Conservation (phyloP, 2,329 filamentous ascomycete genomes). For the Exophiala aquamarina region DNA sequence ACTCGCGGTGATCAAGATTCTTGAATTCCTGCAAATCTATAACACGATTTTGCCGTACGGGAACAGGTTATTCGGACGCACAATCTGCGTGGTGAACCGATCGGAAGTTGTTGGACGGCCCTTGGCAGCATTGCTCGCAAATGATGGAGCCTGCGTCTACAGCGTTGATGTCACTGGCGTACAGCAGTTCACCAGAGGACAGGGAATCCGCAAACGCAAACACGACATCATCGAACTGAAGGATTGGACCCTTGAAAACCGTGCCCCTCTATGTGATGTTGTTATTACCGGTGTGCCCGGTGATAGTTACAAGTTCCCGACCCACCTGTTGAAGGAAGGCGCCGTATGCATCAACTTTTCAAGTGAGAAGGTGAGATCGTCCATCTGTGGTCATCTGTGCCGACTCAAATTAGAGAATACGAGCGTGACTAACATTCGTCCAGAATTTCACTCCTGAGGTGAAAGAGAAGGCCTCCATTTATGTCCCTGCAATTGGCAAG, state of each 20-base stretch:
- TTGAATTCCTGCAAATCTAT: conserved; percentile 95
- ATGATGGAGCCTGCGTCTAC: conserved; percentile 94
- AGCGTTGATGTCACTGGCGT: conserved; percentile 90
- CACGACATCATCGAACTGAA: conserved; percentile 86
- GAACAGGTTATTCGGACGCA: conserved; percentile 89
- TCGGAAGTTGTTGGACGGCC: conserved; percentile 94
- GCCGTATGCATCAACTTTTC: conserved; percentile 99
- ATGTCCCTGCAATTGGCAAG: conserved; percentile 95
- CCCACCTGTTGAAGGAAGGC: conserved; percentile 78
- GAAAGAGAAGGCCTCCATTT: conserved; percentile 95
- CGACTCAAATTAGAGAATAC: neutral
- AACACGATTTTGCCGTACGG: conserved; percentile 91
- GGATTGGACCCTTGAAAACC: conserved; percentile 76
- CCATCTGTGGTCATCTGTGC: conserved; percentile 3
- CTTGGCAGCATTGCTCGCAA: conserved; percentile 87
- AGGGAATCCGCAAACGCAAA: conserved; percentile 78
- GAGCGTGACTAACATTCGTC: conserved; percentile 3
- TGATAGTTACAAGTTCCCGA: conserved; percentile 86
- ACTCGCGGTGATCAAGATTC: conserved; percentile 92
- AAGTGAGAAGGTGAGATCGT: conserved; percentile 67
- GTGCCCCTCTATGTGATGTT: conserved; percentile 84
- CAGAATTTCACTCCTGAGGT: conserved; percentile 85
- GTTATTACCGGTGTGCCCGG: conserved; percentile 90
- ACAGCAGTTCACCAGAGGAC: conserved; percentile 86
- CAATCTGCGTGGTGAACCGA: conserved; percentile 93